Conservation (phyloP, 495 filamentous ascomycete species). For the Talaromyces nanjingensis region DNA sequence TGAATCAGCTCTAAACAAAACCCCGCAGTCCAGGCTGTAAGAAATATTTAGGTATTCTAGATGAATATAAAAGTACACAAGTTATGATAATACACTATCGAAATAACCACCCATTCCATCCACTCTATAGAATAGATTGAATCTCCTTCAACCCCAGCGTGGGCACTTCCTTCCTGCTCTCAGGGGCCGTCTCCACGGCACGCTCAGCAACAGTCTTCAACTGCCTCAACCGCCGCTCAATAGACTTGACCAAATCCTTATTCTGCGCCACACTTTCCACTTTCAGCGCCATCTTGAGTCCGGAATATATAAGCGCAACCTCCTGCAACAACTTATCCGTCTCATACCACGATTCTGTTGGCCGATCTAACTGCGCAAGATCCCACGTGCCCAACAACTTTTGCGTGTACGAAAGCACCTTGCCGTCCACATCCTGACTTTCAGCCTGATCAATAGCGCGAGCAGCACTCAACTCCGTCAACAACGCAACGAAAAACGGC, state of each 20-base stretch:
- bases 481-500: conserved; percentile 34
- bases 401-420: conserved; percentile 30
- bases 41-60: not conserved
- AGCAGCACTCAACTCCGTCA: conserved; percentile 39
- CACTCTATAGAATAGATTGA: not conserved
- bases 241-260: conserved; percentile 6
- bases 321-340: conserved; percentile 22
- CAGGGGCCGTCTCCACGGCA: conserved; percentile 17
- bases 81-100: conserved; percentile 1
- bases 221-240: conserved; percentile 17
- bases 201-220: conserved; percentile 16
- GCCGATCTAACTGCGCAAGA: conserved; percentile 14
- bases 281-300: conserved; percentile 20
- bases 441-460: conserved; percentile 23
- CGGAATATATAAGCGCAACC: conserved; percentile 25
- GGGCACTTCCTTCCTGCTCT: conserved; percentile 12
- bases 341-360: conserved; percentile 11
- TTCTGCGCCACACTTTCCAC: conserved; percentile 15
- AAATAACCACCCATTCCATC: not conserved
- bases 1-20: not conserved
- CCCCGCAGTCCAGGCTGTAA: not conserved
- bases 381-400: conserved; percentile 28
- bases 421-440: conserved; percentile 23
- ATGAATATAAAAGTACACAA: not conserved
- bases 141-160: conserved; percentile 11